Percentiles rank a stretch among this genome's conserved stretches.
phyloP scores from a whole-genome alignment of 2,329 filamentous ascomycete genomes.

The Colletotrichum camelliae region DNA sequence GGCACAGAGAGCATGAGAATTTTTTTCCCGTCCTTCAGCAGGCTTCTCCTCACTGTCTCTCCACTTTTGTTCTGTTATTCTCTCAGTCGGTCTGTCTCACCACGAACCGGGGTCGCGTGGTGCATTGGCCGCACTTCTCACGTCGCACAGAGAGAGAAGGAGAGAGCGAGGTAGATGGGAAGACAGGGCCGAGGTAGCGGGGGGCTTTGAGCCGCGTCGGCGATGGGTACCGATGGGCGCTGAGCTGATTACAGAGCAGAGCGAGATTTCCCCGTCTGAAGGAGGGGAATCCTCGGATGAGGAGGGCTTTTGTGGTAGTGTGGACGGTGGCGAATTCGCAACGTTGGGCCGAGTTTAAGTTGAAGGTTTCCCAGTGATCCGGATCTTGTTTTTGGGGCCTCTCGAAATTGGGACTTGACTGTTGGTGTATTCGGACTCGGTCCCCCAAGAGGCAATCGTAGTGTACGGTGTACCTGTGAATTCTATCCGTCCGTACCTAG shows the following conservation, averaged over 20 bases:
- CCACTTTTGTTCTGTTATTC: neutral
- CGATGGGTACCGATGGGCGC: neutral
- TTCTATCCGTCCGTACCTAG: neutral
- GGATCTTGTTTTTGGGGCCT: neutral
- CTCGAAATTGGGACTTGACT: neutral
- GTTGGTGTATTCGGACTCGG: neutral
- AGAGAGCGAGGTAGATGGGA: neutral
- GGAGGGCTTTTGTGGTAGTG: neutral
- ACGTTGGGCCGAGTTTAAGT: neutral
- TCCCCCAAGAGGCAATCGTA: neutral
- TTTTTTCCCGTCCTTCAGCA: neutral
- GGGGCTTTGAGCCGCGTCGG: neutral
- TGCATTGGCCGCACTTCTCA: neutral
- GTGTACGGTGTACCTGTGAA: neutral
- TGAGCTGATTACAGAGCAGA: neutral
- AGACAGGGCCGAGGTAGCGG: neutral
- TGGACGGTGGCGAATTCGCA: neutral
- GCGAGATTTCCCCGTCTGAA: neutral
- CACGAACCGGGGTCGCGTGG: neutral
- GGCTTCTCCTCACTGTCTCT: neutral
- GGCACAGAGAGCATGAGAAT: neutral
- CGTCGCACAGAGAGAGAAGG: neutral
- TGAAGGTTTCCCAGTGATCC: conserved; percentile 12
- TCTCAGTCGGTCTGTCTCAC: neutral
- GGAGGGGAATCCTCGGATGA: neutral